These are phyloP conservation scores for Cystobasidium tubakii DNA, from an alignment of 768 basidiomycete genomes.

Conservation along the genomic window DNA sequence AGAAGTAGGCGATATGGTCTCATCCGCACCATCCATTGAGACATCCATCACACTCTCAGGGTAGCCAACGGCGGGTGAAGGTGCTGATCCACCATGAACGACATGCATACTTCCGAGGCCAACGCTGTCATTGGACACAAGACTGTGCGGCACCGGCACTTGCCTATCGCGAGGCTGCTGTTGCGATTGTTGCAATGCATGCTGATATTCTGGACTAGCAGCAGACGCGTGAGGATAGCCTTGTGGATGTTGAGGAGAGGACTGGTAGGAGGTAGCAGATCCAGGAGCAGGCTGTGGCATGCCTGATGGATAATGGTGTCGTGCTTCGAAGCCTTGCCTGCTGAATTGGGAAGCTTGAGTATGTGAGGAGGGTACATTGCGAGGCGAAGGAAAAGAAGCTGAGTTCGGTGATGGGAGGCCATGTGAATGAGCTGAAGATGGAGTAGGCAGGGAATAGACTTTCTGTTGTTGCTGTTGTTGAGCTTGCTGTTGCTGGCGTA, in stretches of 20 bases:
- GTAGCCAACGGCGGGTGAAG: constrained; percentile 15
- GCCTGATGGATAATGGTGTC: constrained; percentile 19
- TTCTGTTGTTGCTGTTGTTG: constrained; percentile 24
- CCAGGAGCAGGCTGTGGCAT: constrained; percentile 21
- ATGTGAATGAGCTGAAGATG: constrained; percentile 32
- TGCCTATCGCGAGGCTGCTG: constrained; percentile 12
- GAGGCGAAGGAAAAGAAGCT: constrained; percentile 38
- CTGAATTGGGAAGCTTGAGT: constrained; percentile 30
- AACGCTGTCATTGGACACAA: constrained; percentile 12
- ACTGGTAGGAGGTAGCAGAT: neutral
- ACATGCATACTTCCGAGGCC: constrained; percentile 18
- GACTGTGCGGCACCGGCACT: constrained; percentile 9
- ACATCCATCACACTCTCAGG: constrained; percentile 29
- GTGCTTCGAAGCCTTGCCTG: constrained; percentile 30
- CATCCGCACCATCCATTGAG: constrained; percentile 14
- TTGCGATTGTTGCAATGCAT: neutral
- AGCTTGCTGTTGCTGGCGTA: constrained; percentile 46
- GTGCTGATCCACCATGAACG: neutral
- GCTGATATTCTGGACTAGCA: neutral
- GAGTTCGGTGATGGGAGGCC: constrained; percentile 8
- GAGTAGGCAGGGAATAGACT: constrained; percentile 20
- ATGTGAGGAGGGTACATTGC: constrained; percentile 43
- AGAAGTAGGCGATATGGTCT: neutral
- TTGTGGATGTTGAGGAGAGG: neutral
- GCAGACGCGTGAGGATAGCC: neutral